Percentiles rank a stretch among this genome's conserved stretches.
Conservation (phyloP, 2,329 filamentous ascomycete species). For the Aspergillus pseudoterreus region DNA sequence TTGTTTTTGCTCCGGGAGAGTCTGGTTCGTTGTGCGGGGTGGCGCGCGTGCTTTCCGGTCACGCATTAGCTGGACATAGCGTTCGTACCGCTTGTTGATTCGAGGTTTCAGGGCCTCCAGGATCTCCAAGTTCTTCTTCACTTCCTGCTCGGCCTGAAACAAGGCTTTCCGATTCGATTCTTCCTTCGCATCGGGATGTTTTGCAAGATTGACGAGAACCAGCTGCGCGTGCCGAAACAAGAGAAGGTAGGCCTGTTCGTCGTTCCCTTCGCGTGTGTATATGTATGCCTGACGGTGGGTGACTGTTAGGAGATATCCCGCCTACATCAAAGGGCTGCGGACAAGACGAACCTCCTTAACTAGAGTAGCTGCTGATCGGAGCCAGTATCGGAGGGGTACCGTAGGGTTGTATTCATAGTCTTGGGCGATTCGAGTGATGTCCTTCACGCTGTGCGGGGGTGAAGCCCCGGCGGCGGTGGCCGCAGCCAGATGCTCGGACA, state of each 20-base stretch:
- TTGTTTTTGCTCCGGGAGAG: conserved; percentile 14
- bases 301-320: not conserved
- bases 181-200: conserved; percentile 71
- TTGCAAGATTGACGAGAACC: conserved; percentile 69
- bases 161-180: conserved; percentile 56
- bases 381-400: conserved; percentile 76
- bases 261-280: conserved; percentile 81
- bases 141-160: conserved; percentile 56
- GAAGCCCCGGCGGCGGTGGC: conserved; percentile 32
- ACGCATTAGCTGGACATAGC: conserved; percentile 56
- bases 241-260: conserved; percentile 83
- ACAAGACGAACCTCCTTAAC: conserved; percentile 67
- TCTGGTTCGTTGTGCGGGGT: conserved; percentile 11
- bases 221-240: conserved; percentile 86
- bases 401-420: conserved; percentile 76
- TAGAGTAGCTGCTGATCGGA: conserved; percentile 74
- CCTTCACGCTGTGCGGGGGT: conserved; percentile 66
- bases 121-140: conserved; percentile 62
- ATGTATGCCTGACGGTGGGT: conserved; percentile 63
- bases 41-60: conserved; percentile 44
- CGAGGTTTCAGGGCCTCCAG: conserved; percentile 77
- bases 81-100: conserved; percentile 67
- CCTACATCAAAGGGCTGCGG: not conserved
- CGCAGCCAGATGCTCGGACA: conserved; percentile 22
- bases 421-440: conserved; percentile 71